Evolutionary conservation across 2,329 filamentous ascomycete species (phyloP), one percentile per base, ranked within the genome.

Genomic region (Epichloe sibirici): DNA sequence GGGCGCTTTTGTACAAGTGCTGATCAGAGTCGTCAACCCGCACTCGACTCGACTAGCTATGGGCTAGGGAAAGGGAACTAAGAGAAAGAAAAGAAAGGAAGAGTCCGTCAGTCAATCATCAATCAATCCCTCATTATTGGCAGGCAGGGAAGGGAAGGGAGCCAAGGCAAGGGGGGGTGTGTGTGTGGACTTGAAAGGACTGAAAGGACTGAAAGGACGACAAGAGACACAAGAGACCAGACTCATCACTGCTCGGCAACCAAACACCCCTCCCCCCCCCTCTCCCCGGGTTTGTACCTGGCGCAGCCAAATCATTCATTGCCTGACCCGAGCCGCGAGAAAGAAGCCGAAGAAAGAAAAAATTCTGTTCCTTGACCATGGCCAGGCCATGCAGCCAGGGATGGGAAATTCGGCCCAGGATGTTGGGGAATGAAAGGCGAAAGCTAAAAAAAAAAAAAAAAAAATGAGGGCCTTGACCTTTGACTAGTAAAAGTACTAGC

Each of bases 1-100:
- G 51, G 48, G 51, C 53, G 57, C 57, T 58, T 58, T 57, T 58
- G 57, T 58, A 58, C 49, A 48, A 45, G 35, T 46, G 45, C 35
- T 48, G 43, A 23, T 25, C n/a, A 37, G 40, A 50, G 48, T 44
- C 48, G 48, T 49, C 34, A 48, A 13, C 31, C 49, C 39, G 49
- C 49, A 48, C n/a, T 40, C 47, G 49, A 52, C 40, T 40, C 21
- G 34, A 47, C 55, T 35, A 40, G 17, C 17, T 21, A 21, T 21
- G 17, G 31, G 35, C 7, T 39, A 13, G 31, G 48, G 39, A 45
- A 51, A 21, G 35, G 38, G n/a, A 47, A 23, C 17, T 9, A 31
- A 45, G 13, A 13, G 45, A 21, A 48, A 38, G 5, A 47, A 34
- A 34, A 28, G 7, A 17, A 49, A 7, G 39, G n/a, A 40, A 49